Evolutionary conservation across 345 rosid genomes (phyloP), one percentile per base, ranked within the genome.

Genomic region (Brassica cretica): DNA sequence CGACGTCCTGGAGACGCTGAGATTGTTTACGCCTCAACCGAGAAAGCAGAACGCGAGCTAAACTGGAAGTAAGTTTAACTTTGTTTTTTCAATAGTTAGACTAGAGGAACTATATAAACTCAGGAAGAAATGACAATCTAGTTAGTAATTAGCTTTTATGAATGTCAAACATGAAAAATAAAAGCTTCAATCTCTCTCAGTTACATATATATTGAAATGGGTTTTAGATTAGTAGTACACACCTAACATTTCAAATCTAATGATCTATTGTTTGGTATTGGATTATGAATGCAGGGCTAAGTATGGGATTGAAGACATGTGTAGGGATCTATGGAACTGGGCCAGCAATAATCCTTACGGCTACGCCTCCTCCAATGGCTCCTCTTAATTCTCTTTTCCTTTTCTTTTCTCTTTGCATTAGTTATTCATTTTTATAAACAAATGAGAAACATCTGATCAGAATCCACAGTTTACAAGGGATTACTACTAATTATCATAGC

Each of bases 301-400:
- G 72, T 85, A 80, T 41, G 96, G 96, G 9, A 78, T 95, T 3
- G 94, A 89, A 35, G 98, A 95, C 76, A 92, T 95, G 99, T 95
- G 98, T 76, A 84, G 91, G 76, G 98, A 93, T 79, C 96, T 87
- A 63, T 92, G 98, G 98, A 90, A 89, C 79, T 93, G 99, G 97
- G 97, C 99, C 8, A 87, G 91, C 88, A 90, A 93, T 80, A 93
- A 95, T 76, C 97, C 99, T 12, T 88, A 93, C 66, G 99, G 99
- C 78, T 91, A 93, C 56, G 88, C 56, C 63, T 64, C 90, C 53
- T 58, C 76, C 39, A 78, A 78, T 56, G 81, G 72, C 72, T 10
- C 81, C 37, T 58, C 68, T 8, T 78, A 32, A 21, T 9, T 39
- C 61, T 78, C 21, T 4, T 41, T 60, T 46, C 29, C 0, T 32